Conservation (phyloP, 306 rosid genomes). For the Vicia villosa region DNA sequence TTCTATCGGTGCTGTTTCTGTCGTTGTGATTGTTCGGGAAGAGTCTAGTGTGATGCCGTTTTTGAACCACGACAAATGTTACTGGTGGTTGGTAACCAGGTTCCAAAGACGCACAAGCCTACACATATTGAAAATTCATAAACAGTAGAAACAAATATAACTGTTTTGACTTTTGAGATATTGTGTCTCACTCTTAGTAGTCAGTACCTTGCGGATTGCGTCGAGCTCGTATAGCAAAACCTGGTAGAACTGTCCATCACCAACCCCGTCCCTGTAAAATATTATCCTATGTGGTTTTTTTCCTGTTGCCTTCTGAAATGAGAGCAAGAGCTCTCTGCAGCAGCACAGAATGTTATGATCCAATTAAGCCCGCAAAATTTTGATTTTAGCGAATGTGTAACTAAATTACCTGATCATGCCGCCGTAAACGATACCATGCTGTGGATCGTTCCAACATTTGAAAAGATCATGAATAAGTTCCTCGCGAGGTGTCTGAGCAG, state of each 20-base stretch:
- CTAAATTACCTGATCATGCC: constrained; percentile 74
- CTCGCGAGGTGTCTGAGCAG: constrained; percentile 79
- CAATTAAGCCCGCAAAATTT: not conserved
- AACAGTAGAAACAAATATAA: not conserved
- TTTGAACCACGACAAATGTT: constrained; percentile 88
- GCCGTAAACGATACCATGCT: constrained; percentile 65
- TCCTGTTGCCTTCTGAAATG: constrained; percentile 59
- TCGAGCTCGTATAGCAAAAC: constrained; percentile 74
- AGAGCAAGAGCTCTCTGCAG: constrained; percentile 60
- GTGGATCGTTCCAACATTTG: constrained; percentile 81
- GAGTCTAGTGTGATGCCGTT: constrained; percentile 86
- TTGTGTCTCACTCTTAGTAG: not conserved
- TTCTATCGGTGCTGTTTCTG: constrained; percentile 42
- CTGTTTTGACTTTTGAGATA: not conserved
- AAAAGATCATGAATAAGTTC: constrained; percentile 80
- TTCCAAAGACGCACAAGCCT: constrained; percentile 94
- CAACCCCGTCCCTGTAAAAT: constrained; percentile 69
- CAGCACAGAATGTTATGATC: constrained; percentile 14
- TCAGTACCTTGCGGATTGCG: constrained; percentile 67
- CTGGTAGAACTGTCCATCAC: constrained; percentile 83
- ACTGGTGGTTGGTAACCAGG: constrained; percentile 91
- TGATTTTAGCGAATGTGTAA: not conserved
- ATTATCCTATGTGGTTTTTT: constrained; percentile 56
- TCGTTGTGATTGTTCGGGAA: constrained; percentile 77
- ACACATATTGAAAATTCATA: constrained; percentile 21